Base-by-base conservation (phyloP, 208 protist species). In the Leptomonas seymouri region DNA sequence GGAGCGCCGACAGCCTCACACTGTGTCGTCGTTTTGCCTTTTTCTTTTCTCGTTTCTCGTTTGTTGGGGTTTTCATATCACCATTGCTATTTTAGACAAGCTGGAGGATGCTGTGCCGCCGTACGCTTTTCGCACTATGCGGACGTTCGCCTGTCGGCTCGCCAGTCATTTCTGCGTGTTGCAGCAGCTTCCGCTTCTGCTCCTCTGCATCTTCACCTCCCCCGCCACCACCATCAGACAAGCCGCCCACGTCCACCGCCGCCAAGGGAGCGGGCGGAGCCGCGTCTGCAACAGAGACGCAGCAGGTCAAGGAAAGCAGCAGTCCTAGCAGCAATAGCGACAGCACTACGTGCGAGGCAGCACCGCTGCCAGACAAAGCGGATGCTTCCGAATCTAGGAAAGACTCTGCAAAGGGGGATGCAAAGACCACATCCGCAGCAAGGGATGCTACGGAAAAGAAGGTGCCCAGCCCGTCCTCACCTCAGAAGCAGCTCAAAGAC, bases 151-250 rank as follows among this genome's bases (percentile, higher is more conserved):
- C 51, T 12, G 8, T 69, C 21, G 55, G 12, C 20, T 28, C 31
- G 45, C 53, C 31, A 11, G 25, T 46, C 6, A 4, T 50, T n/a
- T 11, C 58, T 14, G 51, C 58, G 36, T 56, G 39, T 44, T 56
- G 45, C 60, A 25, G 42, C 36, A 53, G 34, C 44, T 34, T 67
- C 20, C 73, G 73, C 62, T 73, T 73, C 60, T 77, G 71, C 73
- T 49, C 66, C 8, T 71, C 53, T 49, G n/a, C n/a, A n/a, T 46
- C 57, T 8, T 7, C 58, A 18, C 48, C 27, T 3, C 56, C 31
- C 18, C 58, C 67, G n/a, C 36, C 56, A 15, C 39, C 67, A 21
- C 30, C 67, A 11, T 50, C 67, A 20, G 42, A 74, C 0, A 66
- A 67, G n/a, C 49, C 56, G 57, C 57, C 57, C n/a, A n/a, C n/a